Conservation (phyloP, 192 early-diverging fungal species). For the Entophlyctis luteolus region DNA sequence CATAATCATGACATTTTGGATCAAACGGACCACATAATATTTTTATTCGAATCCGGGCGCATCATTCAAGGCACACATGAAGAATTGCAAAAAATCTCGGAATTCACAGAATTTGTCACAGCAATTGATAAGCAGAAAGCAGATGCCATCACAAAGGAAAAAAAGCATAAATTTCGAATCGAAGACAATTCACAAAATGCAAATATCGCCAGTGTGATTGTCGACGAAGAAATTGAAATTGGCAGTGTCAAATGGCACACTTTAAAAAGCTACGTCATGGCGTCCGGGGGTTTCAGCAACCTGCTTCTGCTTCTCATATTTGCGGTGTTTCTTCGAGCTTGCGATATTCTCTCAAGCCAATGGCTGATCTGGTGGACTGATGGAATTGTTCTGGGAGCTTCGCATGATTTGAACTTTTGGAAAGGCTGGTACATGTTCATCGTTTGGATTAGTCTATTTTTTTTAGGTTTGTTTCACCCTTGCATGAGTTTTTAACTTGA, state of each 20-base stretch:
- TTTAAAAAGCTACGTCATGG: not conserved
- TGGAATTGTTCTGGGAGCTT: not conserved
- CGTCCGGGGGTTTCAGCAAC: not conserved
- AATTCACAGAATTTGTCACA: not conserved
- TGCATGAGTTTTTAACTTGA: too few species aligned
- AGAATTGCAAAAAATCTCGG: not conserved
- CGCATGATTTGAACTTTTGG: slow-evolving; percentile 21
- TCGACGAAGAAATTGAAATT: slow-evolving; percentile 6
- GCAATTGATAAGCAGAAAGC: not conserved
- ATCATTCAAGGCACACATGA: slow-evolving; percentile 3
- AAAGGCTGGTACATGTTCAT: slow-evolving; percentile 13
- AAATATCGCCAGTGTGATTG: slow-evolving; percentile 9
- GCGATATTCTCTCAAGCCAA: not conserved
- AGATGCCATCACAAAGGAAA: too few species aligned
- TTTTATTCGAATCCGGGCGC: not conserved
- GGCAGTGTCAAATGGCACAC: slow-evolving; percentile 9
- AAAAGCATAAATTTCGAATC: too few species aligned
- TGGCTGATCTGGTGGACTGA: slow-evolving; percentile 20
- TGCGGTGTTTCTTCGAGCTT: not conserved
- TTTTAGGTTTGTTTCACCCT: slow-evolving; percentile 15
- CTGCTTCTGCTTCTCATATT: not conserved
- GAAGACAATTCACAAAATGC: too few species aligned
- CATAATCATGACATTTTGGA: slow-evolving; percentile 19
- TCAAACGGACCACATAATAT: slow-evolving; percentile 16
- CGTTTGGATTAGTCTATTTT: slow-evolving; percentile 20